phyloP scores from a whole-genome alignment of 139 green algal species.

The Chlorokybus atmophyticus region DNA sequence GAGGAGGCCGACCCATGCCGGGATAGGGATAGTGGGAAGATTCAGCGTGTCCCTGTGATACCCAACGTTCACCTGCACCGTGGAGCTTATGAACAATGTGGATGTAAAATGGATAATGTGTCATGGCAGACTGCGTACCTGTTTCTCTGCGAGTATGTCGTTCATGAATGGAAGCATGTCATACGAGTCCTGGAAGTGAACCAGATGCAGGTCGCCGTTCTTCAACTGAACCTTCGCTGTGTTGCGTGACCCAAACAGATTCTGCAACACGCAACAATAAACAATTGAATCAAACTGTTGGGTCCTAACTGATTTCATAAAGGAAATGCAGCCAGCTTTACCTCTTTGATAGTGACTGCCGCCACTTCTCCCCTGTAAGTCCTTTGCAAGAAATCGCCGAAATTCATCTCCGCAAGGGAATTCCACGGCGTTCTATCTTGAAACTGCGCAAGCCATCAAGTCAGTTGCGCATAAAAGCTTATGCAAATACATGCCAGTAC shows the following conservation, averaged over 20 bases:
- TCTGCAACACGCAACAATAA: neutral
- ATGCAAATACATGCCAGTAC: too few species aligned
- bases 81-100: too few species aligned
- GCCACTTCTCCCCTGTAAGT: neutral
- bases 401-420: neutral
- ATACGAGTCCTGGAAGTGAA: neutral
- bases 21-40: neutral
- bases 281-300: neutral
- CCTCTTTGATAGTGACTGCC: neutral
- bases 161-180: neutral
- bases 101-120: too few species aligned
- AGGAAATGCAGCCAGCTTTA: neutral
- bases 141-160: neutral
- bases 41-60: neutral
- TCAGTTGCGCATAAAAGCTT: too few species aligned
- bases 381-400: neutral
- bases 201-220: neutral
- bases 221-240: too few species aligned
- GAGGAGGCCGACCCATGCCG: neutral
- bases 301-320: neutral
- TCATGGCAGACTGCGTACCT: too few species aligned
- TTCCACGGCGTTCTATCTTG: neutral
- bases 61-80: neutral
- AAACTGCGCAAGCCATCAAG: too few species aligned
- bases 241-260: too few species aligned